Evolutionary conservation across 352 stramenopile species (phyloP).

Genomic region (Phytophthora capsici): DNA sequence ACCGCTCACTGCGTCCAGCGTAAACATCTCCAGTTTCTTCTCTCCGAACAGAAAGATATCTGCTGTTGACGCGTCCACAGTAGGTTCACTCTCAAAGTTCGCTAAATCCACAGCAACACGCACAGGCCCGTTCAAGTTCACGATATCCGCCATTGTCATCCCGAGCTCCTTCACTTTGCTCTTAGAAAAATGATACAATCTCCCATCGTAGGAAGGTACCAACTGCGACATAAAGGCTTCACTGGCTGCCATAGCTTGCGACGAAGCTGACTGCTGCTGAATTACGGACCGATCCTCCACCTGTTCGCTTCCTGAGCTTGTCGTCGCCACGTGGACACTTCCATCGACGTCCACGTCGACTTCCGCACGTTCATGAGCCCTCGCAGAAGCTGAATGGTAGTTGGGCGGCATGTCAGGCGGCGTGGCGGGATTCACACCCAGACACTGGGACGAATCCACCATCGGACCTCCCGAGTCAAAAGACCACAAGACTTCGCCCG

Average conservation of each 20-base stretch:
- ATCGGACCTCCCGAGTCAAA: slow-evolving; percentile 87
- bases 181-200: slow-evolving; percentile 78
- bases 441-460: slow-evolving; percentile 71
- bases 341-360: slow-evolving; percentile 34
- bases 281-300: slow-evolving; percentile 38
- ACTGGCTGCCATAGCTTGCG: slow-evolving; percentile 37
- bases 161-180: slow-evolving; percentile 68
- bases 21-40: slow-evolving; percentile 78
- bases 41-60: slow-evolving; percentile 83
- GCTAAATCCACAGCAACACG: slow-evolving; percentile 44
- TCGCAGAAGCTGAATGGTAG: slow-evolving; percentile 15
- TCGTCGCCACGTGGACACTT: slow-evolving; percentile 28
- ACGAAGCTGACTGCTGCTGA: slow-evolving; percentile 27
- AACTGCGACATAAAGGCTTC: slow-evolving; percentile 59
- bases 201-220: slow-evolving; percentile 78
- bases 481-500: slow-evolving; percentile 76
- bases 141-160: slow-evolving; percentile 81
- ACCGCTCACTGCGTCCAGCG: slow-evolving; percentile 67
- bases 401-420: slow-evolving; percentile 11
- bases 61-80: slow-evolving; percentile 27
- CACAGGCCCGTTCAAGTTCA: slow-evolving; percentile 75
- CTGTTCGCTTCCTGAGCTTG: slow-evolving; percentile 6
- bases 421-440: slow-evolving; percentile 13
- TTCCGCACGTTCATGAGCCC: slow-evolving; percentile 6
- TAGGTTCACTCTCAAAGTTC: background rate